Evolutionary conservation across 345 rosid genomes (phyloP), one percentile per base, ranked within the genome.

Genomic region (Hirschfeldia incana): DNA sequence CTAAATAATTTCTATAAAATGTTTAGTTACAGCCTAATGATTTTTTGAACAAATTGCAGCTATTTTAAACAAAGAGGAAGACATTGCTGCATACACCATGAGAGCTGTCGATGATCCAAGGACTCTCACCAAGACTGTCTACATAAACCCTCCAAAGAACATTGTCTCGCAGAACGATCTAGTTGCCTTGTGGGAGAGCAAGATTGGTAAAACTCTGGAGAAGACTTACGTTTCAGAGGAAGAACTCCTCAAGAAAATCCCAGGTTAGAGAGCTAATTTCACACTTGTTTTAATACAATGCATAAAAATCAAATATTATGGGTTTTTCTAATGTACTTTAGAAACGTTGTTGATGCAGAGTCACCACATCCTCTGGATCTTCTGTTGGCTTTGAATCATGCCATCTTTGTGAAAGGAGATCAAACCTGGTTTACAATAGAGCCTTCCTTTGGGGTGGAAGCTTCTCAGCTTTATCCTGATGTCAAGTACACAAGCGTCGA

Each of bases 101-200:
- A 86, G 73, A 81, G 87, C 86, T 0, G 84, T 85, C 15, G 90
- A 89, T 77, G 96, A 89, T 27, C 87, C 90, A 0, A 79, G 87
- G 70, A 88, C 97, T 16, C 55, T 88, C 77, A 87, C 88, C 85
- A 89, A 87, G 80, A 79, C 71, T 60, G 59, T 91, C 49, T 85
- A 79, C 78, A 68, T 89, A 27, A 78, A 78, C 66, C 93, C 92
- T 39, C 86, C 89, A 0, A 78, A 60, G 71, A 89, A 91, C 81
- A 81, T 75, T 3, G 76, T 76, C 76, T 84, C 92, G 0, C 85
- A 86, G 82, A 86, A 87, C 44, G 89, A 91, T 3, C 74, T 89
- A 2, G 86, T 87, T 5, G 76, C 88, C 30, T 28, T 89, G 79
- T 91, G 94, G 97, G 97, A 91, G 86, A 87, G 81, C 80, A 91